Evolutionary conservation across 768 basidiomycete genomes (phyloP).

Genomic region (Leucogyrophana mollusca): DNA sequence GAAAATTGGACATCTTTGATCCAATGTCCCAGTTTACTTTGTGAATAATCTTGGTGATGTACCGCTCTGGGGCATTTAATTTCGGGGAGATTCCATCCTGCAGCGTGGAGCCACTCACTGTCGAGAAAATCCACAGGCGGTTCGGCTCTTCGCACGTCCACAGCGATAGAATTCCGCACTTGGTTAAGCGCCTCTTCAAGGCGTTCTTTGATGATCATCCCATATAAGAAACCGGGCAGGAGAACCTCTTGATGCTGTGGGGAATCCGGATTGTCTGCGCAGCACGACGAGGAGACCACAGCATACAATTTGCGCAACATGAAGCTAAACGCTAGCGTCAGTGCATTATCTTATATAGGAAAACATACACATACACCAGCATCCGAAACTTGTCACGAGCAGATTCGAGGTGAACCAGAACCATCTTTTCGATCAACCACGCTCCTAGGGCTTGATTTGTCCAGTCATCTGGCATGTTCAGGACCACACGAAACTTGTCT

Average conservation of each 20-base stretch:
- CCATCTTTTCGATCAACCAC: slow-evolving; percentile 80
- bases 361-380: slow-evolving; percentile 67
- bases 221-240: slow-evolving; percentile 88
- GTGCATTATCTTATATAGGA: neutral
- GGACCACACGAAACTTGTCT: slow-evolving; percentile 92
- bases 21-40: slow-evolving; percentile 93
- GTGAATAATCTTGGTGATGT: slow-evolving; percentile 70
- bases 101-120: slow-evolving; percentile 46
- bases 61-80: slow-evolving; percentile 61
- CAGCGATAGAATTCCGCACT: slow-evolving; percentile 64
- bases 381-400: slow-evolving; percentile 93
- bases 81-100: slow-evolving; percentile 3
- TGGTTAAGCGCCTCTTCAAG: slow-evolving; percentile 85
- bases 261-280: slow-evolving; percentile 96
- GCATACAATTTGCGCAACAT: slow-evolving; percentile 97
- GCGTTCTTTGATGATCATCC: slow-evolving; percentile 98
- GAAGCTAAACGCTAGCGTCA: slow-evolving; percentile 54
- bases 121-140: slow-evolving; percentile 84
- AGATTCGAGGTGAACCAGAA: slow-evolving; percentile 85
- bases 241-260: slow-evolving; percentile 98
- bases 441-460: slow-evolving; percentile 76
- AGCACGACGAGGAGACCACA: slow-evolving; percentile 85
- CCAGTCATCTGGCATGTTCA: slow-evolving; percentile 93
- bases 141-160: slow-evolving; percentile 76
- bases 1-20: slow-evolving; percentile 84